Conservation (phyloP, 306 rosid species). For the Delonix regia region DNA sequence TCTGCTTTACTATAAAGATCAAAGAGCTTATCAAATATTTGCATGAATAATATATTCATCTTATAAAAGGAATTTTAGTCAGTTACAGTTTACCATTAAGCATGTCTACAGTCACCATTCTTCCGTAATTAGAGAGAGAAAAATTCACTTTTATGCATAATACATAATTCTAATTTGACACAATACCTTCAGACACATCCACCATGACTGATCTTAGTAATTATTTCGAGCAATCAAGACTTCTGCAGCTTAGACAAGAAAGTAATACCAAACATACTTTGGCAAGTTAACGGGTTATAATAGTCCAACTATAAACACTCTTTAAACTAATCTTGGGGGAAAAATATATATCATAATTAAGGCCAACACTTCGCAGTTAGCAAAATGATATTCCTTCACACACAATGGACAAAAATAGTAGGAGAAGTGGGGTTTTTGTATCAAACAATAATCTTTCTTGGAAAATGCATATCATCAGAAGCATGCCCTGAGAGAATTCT, state of each 20-base stretch:
- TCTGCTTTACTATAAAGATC: neutral
- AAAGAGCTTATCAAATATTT: neutral
- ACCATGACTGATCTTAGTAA: slow-evolving; percentile 18
- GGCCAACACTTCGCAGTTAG: neutral
- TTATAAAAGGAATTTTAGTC: neutral
- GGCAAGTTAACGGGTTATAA: neutral
- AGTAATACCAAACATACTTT: neutral
- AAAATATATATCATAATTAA: neutral
- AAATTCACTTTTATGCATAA: slow-evolving; percentile 1
- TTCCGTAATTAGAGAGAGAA: neutral
- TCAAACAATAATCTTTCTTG: slow-evolving; percentile 5
- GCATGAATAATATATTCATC: neutral
- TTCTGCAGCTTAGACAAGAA: neutral
- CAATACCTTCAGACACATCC: slow-evolving; percentile 4
- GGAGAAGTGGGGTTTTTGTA: slow-evolving; percentile 7
- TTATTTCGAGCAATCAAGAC: slow-evolving; percentile 8
- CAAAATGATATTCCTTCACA: slow-evolving; percentile 12
- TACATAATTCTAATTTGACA: neutral
- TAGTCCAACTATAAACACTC: neutral
- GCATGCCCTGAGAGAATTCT: slow-evolving; percentile 23
- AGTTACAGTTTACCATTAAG: neutral
- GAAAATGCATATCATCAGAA: slow-evolving; percentile 6
- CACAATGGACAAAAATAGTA: slow-evolving; percentile 10
- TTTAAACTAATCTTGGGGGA: neutral
- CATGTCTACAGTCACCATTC: neutral